phyloP scores from a whole-genome alignment of 1,284 basidiomycete species.

The Agroathelia rolfsii region DNA sequence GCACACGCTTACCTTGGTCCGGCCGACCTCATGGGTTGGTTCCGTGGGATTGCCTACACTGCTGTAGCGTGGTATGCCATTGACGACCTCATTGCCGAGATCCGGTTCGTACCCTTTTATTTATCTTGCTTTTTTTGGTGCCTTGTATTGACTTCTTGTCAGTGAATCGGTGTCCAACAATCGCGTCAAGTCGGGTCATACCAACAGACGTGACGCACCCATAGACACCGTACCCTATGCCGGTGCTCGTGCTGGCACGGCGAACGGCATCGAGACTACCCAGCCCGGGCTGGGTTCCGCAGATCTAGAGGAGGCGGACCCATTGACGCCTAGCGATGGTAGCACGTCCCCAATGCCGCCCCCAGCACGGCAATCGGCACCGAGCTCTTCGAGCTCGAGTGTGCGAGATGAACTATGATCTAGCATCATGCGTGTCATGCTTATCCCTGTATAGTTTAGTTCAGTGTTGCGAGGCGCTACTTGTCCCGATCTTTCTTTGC shows the following conservation, averaged over 20 bases:
- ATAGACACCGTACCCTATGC: constrained; percentile 63
- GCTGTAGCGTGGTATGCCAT: constrained; percentile 64
- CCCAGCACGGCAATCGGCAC: too few relatives aligned
- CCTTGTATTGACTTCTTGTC: constrained; percentile 8
- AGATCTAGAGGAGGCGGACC: constrained; percentile 30
- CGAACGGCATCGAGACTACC: constrained; percentile 55
- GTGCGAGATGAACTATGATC: too few relatives aligned
- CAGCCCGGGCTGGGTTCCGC: constrained; percentile 35
- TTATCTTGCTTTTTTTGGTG: constrained; percentile 2
- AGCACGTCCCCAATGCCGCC: too few relatives aligned
- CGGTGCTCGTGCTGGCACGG: constrained; percentile 51
- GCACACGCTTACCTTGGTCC: constrained; percentile 60
- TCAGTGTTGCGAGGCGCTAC: too few relatives aligned
- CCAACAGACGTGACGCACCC: constrained; percentile 39
- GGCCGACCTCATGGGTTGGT: constrained; percentile 61
- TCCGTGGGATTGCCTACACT: constrained; percentile 55
- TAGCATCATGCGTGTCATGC: too few relatives aligned
- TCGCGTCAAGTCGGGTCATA: constrained; percentile 59
- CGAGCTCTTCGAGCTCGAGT: too few relatives aligned
- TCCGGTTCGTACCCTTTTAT: constrained; percentile 39
- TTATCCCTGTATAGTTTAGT: too few relatives aligned
- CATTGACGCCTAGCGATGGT: constrained; percentile 6
- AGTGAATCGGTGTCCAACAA: constrained; percentile 69
- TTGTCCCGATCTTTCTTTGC: too few relatives aligned
- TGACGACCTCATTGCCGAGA: constrained; percentile 71